Evolutionary conservation across 2,329 filamentous ascomycete genomes (phyloP), one percentile per base, ranked within the genome.

Genomic region (Colletotrichum echinochloae): DNA sequence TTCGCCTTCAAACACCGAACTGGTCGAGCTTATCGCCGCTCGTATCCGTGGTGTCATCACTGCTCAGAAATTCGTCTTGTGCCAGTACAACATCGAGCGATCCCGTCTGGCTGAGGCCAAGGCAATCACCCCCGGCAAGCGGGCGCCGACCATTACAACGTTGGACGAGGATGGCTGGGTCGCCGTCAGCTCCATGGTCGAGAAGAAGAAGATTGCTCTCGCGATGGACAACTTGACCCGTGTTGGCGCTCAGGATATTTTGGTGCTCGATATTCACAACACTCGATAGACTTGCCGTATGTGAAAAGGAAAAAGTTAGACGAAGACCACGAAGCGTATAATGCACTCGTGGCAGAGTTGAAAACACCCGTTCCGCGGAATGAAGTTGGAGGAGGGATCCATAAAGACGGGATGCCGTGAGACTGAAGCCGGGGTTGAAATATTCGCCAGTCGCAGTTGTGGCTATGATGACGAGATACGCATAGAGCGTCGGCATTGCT

Each of bases 41-140:
- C 91, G 96, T 77, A 97, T 99, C 78, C 89, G 90, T 70, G 96
- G 96, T 81, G 95, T 99, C 73, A 98, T 99, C 78, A 95, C 94
- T 51, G 96, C 96, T 12, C 94, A 99, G 83, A 92, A 90, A 81
- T 98, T 93, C 79, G 94, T 98, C 35, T 89, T 98, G 37, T 98
- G 96, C 85, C 94, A 97, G 79, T 99, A 98, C 87, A 99, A 99
- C 83, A 89, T 98, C 70, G 88, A 93, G 75, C 90, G 95, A 72
- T 79, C 82, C 57, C 88, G 89, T 64, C 88, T 99, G 66, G 77
- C 85, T 9, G 83, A 85, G 39, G 95, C 93, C 11, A 89, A 87
- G 56, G 88, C 88, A 75, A 93, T 98, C 79, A 98, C 96, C 0
- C 96, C 96, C 0, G 96, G 96, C 72, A 97, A 96, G 84, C 92